Percentiles rank a stretch among this genome's conserved stretches.
These are phyloP conservation scores for Monilinia fructicola DNA, from an alignment of 2,329 filamentous ascomycete genomes.

Conservation along the genomic window DNA sequence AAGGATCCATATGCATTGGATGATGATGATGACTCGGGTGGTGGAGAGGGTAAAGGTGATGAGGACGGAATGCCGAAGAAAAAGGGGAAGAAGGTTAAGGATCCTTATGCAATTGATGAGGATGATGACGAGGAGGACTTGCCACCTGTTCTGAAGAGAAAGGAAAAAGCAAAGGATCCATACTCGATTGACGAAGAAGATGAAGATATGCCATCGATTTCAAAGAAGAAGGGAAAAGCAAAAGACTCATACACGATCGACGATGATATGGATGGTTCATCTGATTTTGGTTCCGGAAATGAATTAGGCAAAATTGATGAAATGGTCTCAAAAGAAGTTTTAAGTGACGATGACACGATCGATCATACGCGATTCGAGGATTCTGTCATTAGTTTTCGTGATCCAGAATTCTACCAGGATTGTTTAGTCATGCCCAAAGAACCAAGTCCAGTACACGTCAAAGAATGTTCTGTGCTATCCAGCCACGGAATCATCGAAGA, in stretches of 20 bases:
- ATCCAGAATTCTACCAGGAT: slow-evolving; percentile 37
- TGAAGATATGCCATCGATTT: slow-evolving; percentile 3
- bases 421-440: slow-evolving; percentile 28
- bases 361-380: slow-evolving; percentile 16
- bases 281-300: slow-evolving; percentile 11
- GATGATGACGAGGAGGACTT: slow-evolving; percentile 17
- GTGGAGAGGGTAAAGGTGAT: neutral
- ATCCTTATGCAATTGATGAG: slow-evolving; percentile 14
- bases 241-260: neutral
- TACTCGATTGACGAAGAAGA: slow-evolving; percentile 2
- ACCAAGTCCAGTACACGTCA: slow-evolving; percentile 10
- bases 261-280: slow-evolving; percentile 16
- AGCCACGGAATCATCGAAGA: slow-evolving; percentile 19
- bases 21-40: slow-evolving; percentile 16
- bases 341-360: slow-evolving; percentile 15
- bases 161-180: slow-evolving; percentile 18
- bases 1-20: slow-evolving; percentile 19
- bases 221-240: slow-evolving; percentile 8
- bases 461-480: slow-evolving; percentile 13
- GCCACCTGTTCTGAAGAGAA: neutral
- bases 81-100: slow-evolving; percentile 5
- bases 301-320: slow-evolving; percentile 10
- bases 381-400: slow-evolving; percentile 29
- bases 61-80: slow-evolving; percentile 1
- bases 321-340: slow-evolving; percentile 16